Evolutionary conservation across 2,329 filamentous ascomycete species (phyloP).

Genomic region (Clarireedia monteithiana): DNA sequence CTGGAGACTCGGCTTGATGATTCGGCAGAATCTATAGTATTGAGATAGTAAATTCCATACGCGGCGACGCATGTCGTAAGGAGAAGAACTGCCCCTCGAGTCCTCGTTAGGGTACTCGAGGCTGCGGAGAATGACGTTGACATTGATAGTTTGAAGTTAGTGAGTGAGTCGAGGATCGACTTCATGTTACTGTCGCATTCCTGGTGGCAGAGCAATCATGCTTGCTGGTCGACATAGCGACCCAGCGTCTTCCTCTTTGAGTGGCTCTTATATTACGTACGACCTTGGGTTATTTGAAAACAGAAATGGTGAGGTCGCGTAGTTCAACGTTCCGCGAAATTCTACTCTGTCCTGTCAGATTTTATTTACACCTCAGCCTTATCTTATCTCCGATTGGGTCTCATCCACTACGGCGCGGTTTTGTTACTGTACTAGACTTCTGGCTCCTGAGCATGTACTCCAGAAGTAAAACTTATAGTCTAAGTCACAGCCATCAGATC

Average conservation of each 20-base stretch:
- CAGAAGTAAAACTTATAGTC: too few relatives aligned
- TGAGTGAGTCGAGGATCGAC: background rate
- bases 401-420: background rate
- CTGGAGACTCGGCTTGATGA: background rate
- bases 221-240: background rate
- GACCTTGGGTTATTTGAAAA: background rate
- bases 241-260: background rate
- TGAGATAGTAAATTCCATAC: constrained; percentile 52
- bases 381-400: background rate
- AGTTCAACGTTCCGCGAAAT: background rate
- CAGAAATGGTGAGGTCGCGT: background rate
- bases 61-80: constrained; percentile 48
- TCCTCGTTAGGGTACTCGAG: constrained; percentile 45
- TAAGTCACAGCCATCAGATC: too few relatives aligned
- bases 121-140: constrained; percentile 38
- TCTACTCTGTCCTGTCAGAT: background rate
- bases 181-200: background rate
- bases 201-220: background rate
- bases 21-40: constrained; percentile 28
- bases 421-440: background rate
- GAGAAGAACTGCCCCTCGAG: constrained; percentile 47
- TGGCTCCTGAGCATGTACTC: background rate
- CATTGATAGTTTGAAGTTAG: constrained; percentile 14
- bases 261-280: background rate
- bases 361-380: background rate